phyloP scores from a whole-genome alignment of 2,329 filamentous ascomycete genomes.

The Penicillium sp. region DNA sequence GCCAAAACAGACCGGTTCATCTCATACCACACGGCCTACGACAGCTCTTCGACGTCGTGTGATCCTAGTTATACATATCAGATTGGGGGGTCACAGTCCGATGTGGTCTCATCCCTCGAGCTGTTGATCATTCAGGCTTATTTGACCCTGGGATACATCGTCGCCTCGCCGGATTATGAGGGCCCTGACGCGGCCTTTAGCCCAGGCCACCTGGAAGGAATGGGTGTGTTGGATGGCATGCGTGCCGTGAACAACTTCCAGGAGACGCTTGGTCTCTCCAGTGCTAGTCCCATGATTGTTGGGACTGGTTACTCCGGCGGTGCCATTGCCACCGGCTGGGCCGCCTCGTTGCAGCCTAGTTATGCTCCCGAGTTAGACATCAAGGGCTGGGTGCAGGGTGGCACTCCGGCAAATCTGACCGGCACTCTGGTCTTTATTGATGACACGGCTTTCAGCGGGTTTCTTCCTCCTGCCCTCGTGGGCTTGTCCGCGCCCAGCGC shows the following conservation, averaged over 20 bases:
- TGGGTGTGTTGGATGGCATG: conserved; percentile 47
- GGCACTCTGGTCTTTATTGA: conserved; percentile 25
- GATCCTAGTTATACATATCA: conserved; percentile 31
- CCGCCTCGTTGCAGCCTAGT: conserved; percentile 50
- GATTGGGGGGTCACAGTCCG: conserved; percentile 33
- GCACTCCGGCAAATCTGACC: conserved; percentile 29
- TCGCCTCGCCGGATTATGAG: conserved; percentile 51
- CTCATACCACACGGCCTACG: conserved; percentile 44
- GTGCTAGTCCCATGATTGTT: conserved; percentile 27
- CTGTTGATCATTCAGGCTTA: conserved; percentile 35
- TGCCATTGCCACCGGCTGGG: conserved; percentile 52
- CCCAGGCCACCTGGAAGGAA: conserved; percentile 44
- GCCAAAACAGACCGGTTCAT: conserved; percentile 34
- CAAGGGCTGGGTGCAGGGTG: conserved; percentile 30
- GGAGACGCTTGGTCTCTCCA: conserved; percentile 16
- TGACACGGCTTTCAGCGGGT: conserved; percentile 25
- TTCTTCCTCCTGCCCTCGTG: conserved; percentile 24
- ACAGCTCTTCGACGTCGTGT: conserved; percentile 27
- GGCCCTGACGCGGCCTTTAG: conserved; percentile 47
- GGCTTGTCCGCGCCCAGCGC: conserved; percentile 25
- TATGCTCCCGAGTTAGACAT: conserved; percentile 56
- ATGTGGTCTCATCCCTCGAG: conserved; percentile 35
- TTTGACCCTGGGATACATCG: conserved; percentile 47
- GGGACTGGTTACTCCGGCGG: conserved; percentile 58
- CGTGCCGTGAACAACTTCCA: conserved; percentile 40